Conservation (phyloP, 2,329 filamentous ascomycete genomes). For the Fusarium equiseti region DNA sequence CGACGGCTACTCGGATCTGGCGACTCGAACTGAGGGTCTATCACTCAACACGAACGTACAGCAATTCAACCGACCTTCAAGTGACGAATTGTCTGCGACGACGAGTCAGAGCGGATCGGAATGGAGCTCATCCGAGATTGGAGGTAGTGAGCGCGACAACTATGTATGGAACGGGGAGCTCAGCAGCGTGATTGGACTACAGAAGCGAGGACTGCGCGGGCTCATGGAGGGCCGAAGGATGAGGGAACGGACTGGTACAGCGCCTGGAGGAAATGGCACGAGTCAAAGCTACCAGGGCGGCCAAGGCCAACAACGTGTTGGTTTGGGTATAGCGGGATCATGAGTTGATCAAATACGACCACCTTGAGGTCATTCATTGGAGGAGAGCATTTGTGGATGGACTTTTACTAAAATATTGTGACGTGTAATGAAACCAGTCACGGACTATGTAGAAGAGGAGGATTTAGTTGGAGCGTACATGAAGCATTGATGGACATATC, state of each 20-base stretch:
- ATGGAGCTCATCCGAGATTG: slow-evolving; percentile 67
- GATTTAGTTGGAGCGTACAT: slow-evolving; percentile 36
- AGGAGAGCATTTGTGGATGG: slow-evolving; percentile 16
- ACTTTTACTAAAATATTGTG: slow-evolving; percentile 35
- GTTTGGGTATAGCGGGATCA: slow-evolving; percentile 66
- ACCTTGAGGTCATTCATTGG: not conserved
- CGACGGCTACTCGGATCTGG: slow-evolving; percentile 50
- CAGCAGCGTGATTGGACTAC: slow-evolving; percentile 91
- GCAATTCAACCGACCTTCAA: slow-evolving; percentile 54
- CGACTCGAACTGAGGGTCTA: slow-evolving; percentile 55
- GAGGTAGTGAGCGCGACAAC: slow-evolving; percentile 62
- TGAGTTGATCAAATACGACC: slow-evolving; percentile 40
- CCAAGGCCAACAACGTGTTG: slow-evolving; percentile 57
- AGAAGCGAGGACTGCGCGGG: slow-evolving; percentile 91
- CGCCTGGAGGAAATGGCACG: slow-evolving; percentile 46
- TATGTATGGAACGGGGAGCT: slow-evolving; percentile 82
- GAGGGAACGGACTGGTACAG: slow-evolving; percentile 75
- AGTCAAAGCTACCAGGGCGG: slow-evolving; percentile 33
- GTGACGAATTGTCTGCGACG: slow-evolving; percentile 63
- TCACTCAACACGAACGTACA: slow-evolving; percentile 63
- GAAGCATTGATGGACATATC: slow-evolving; percentile 33
- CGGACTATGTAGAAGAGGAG: slow-evolving; percentile 32
- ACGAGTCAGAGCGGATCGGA: slow-evolving; percentile 67
- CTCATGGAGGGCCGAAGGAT: slow-evolving; percentile 94
- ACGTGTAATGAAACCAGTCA: slow-evolving; percentile 45